Evolutionary conservation across 768 basidiomycete species (phyloP), one percentile per base, ranked within the genome.

Genomic region (Lactarius vividus): DNA sequence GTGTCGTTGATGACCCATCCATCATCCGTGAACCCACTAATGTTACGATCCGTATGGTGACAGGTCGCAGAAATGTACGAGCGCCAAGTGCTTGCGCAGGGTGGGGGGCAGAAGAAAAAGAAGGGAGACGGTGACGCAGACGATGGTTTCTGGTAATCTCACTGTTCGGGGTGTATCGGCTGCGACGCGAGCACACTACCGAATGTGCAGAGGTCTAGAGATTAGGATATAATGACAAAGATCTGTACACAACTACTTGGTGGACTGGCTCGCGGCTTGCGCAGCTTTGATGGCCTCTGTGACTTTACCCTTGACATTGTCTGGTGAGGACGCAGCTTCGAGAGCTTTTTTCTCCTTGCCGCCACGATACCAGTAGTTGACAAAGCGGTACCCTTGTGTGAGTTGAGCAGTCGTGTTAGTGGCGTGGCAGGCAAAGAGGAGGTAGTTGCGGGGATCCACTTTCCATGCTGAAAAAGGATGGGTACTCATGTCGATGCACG

Each of bases 51-150:
- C 61, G 20, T 52, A 37, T 37, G 60, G 64, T 57, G 62, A 46
- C 67, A 94, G 91, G 87, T 96, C 71, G 91, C 92, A 60, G 95
- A 98, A 74, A 95, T 97, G 90, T 98, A 96, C 75, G 85, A 91
- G 75, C 82, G 86, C 63, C 95, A 98, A 75, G 88, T 86, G 18
- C 83, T 96, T 42, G 89, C 94, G 20, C 89, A 92, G 73, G 85
- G 82, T 59, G 86, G 84, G 57, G 84, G 82, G 13, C 83, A 87
- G 59, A 88, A 86, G 75, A 91, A 89, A 78, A 85, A 84, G 69
- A 80, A 78, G 49, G 84, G 83, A 18, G 87, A 82, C 4, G 89
- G 83, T 20, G 87, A 80, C 28, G 81, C 74, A 4, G 89, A 91
- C 61, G 91, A 92, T 74, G 88, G 81, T 29, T 93, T 92, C 77